phyloP scores from a whole-genome alignment of 345 rosid genomes.

The Sonneratia alba region DNA sequence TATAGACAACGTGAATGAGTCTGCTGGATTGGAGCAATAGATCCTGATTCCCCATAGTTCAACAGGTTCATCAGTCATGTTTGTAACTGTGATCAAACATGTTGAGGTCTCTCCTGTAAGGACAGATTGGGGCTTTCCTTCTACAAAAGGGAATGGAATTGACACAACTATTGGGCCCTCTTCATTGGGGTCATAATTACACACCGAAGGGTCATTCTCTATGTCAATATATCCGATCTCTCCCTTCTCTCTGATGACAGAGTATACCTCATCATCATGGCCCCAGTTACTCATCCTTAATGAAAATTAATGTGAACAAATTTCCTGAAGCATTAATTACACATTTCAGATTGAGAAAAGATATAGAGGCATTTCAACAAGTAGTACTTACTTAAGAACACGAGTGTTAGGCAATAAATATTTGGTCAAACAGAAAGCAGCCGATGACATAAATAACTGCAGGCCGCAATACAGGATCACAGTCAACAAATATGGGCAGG shows the following conservation, averaged over 20 bases:
- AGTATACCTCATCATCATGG: slow-evolving; percentile 20
- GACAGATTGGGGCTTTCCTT: slow-evolving; percentile 39
- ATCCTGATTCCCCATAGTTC: slow-evolving; percentile 43
- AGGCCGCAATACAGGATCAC: neutral
- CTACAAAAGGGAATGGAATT: slow-evolving; percentile 31
- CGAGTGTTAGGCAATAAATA: neutral
- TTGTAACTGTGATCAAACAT: slow-evolving; percentile 27
- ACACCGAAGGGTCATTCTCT: slow-evolving; percentile 32
- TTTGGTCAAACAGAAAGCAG: neutral
- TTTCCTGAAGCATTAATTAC: neutral
- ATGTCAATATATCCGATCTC: slow-evolving; percentile 41
- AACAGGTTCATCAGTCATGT: slow-evolving; percentile 27
- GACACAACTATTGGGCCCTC: slow-evolving; percentile 38
- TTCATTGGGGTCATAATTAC: slow-evolving; percentile 22
- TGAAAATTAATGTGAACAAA: neutral
- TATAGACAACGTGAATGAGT: slow-evolving; percentile 36
- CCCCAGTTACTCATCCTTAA: neutral
- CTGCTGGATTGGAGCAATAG: slow-evolving; percentile 29
- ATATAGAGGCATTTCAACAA: neutral
- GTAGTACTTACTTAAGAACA: neutral
- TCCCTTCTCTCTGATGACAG: slow-evolving; percentile 39
- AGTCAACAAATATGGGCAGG: neutral
- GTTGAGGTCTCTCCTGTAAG: slow-evolving; percentile 31
- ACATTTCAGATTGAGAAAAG: too few species aligned
- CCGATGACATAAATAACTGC: neutral